Base-by-base conservation (phyloP, 768 basidiomycete species). In the Pleurotus pulmonarius region DNA sequence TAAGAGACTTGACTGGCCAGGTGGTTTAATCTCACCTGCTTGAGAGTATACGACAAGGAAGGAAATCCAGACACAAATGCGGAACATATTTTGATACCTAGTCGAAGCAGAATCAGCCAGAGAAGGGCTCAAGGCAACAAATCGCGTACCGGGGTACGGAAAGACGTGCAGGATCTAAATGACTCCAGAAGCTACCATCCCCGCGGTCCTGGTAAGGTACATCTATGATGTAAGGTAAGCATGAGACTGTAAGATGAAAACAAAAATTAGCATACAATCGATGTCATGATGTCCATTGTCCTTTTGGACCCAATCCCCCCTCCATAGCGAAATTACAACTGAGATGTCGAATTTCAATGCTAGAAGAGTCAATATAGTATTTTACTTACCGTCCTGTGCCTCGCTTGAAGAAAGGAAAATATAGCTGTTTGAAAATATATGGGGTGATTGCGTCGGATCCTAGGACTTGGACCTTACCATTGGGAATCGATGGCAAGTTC, bases 401-500 rank as follows among this genome's bases (percentile, higher is more conserved):
- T 94, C 93, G 47, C 68, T 85, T 0, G 92, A 94, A 8, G 92
- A 92, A 41, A 95, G 69, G 67, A 95, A 94, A 62, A 91, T 89
- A 5, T 84, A 80, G 61, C 91, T 92, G 51, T 7, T 11, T 11
- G 11, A 34, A 34, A 34, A 1, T 3, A 8, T 34, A 34, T 34
- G 29, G 29, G 4, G 8, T 34, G 29, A 34, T 11, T 34, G 29
- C 29, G 11, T 34, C 29, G 29, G 29, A 9, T 34, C 29, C 9
- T 34, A 9, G 29, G 9, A 8, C 11, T 11, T 34, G 9, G 29
- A 8, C 39, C 60, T 18, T 64, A 93, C 92, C 93, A 92, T 63
- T 93, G 85, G 54, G 91, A 83, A 69, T 98, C 95, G 59, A 96
- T 91, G n/a, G 95, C 94, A 68, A 87, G 74, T 68, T 98, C 95